These are phyloP conservation scores for Russula sp. DNA, from an alignment of 768 basidiomycete genomes.

Conservation along the genomic window DNA sequence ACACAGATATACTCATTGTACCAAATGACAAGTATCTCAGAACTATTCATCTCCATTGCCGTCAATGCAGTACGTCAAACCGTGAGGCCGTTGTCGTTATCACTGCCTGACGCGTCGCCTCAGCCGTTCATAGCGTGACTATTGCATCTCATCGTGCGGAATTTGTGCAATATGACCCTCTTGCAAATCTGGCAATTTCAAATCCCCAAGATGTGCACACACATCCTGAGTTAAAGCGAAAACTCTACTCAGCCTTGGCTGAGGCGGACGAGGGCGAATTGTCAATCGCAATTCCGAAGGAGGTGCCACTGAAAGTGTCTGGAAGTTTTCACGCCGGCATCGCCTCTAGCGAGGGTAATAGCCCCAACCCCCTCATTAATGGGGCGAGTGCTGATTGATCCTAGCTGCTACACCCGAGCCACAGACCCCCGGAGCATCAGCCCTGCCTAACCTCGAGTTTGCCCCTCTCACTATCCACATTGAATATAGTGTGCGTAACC, in stretches of 20 bases:
- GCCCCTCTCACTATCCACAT: constrained; percentile 70
- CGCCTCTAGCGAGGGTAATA: constrained; percentile 50
- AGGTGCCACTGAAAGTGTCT: constrained; percentile 58
- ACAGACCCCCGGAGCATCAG: constrained; percentile 49
- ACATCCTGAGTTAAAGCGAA: constrained; percentile 90
- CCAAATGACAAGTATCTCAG: constrained; percentile 74
- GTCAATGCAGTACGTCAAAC: constrained; percentile 66
- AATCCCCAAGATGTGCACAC: constrained; percentile 74
- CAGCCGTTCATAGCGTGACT: constrained; percentile 68
- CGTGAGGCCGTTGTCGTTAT: not conserved
- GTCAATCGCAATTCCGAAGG: constrained; percentile 77
- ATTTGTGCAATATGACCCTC: constrained; percentile 71
- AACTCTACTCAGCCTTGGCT: constrained; percentile 81
- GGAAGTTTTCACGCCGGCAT: constrained; percentile 38
- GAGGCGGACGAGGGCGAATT: constrained; percentile 94
- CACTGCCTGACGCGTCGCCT: constrained; percentile 22
- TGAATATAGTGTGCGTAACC: constrained; percentile 74
- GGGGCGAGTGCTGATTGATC: not conserved
- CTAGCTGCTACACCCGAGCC: constrained; percentile 76
- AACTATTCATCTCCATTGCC: constrained; percentile 81
- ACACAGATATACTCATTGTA: constrained; percentile 85
- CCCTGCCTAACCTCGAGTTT: constrained; percentile 37
- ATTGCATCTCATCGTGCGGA: constrained; percentile 67
- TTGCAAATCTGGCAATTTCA: constrained; percentile 54
- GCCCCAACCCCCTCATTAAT: constrained; percentile 1